phyloP scores from a whole-genome alignment of 2,329 filamentous ascomycete species.

The Pleochaeta shiraiana region DNA sequence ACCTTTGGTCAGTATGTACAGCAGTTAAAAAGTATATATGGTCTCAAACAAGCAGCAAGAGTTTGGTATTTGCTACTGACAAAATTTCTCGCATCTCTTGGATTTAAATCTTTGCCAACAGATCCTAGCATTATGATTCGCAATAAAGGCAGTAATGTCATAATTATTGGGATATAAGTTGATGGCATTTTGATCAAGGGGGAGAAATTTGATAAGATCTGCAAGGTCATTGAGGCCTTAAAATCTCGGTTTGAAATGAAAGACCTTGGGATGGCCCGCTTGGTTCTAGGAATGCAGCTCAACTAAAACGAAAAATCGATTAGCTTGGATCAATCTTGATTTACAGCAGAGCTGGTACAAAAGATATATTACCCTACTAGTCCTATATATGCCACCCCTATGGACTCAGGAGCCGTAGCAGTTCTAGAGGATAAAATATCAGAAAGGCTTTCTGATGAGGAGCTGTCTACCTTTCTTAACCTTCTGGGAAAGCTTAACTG shows the following conservation, averaged over 20 bases:
- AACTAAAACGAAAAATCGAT: neutral
- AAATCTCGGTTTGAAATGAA: neutral
- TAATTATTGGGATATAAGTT: neutral
- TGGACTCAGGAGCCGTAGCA: neutral
- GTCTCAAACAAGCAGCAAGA: neutral
- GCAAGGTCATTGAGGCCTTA: neutral
- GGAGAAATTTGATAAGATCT: neutral
- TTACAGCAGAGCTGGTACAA: too few species aligned
- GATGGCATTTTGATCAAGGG: neutral
- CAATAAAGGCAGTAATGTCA: neutral
- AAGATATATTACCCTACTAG: too few species aligned
- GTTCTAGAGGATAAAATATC: neutral
- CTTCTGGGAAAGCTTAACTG: neutral
- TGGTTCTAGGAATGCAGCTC: neutral
- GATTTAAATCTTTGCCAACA: neutral
- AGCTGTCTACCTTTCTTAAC: neutral
- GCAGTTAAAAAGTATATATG: neutral
- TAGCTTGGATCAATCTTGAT: too few species aligned
- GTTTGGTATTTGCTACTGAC: slow-evolving; percentile 6
- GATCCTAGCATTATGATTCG: neutral
- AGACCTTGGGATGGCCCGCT: neutral
- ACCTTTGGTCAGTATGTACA: neutral
- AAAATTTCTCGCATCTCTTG: slow-evolving; percentile 3
- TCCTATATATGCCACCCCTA: neutral
- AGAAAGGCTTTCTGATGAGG: neutral